Base-by-base conservation (phyloP, 75 land plant species). In the Selaginella moellendorffii region DNA sequence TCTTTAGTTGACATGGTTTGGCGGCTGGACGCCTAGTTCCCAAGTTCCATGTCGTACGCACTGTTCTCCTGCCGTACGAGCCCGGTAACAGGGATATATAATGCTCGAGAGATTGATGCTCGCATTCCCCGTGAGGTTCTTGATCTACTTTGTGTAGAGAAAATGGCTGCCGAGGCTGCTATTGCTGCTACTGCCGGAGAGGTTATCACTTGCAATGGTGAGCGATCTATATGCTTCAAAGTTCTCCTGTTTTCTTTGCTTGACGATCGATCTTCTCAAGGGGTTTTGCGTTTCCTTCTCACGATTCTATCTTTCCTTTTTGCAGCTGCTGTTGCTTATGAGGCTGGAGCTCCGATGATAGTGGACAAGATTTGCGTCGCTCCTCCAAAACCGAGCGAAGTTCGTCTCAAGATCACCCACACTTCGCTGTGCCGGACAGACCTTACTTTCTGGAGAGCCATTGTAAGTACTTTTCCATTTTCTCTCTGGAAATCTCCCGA, bases 241-340 rank as follows among this genome's bases (percentile, higher is more conserved):
- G 18, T 10, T 46, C 51, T 18, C 18, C 51, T 46, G 10, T 10
- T 18, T 10, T 46, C 51, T 10, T 46, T 46, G 10, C 51, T 46
- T 46, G n/a, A n/a, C n/a, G n/a, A n/a, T 46, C 18, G 51, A 10
- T 46, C 14, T 51, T 1, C 23, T 19, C 19, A 5, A 20, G 1
- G 23, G 2, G 1, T 2, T 1, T 0, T 24, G 17, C 1, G 1
- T 53, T 1, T 56, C 12, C 1, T 1, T 1, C 20, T 65, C 22
- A 65, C 24, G 0, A 17, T 19, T 23, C 24, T 54, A 24, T 1
- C 26, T 28, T 9, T 0, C 17, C 14, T 0, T 23, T 28, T 1
- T 20, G 42, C 2, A 52, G 20, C 29, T 68, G 24, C 79, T 71
- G 79, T 69, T 64, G 0, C 77, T 73, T 24, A 64, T 46, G 51